Evolutionary conservation across 306 rosid genomes (phyloP).

Genomic region (Cicer yamashitae): DNA sequence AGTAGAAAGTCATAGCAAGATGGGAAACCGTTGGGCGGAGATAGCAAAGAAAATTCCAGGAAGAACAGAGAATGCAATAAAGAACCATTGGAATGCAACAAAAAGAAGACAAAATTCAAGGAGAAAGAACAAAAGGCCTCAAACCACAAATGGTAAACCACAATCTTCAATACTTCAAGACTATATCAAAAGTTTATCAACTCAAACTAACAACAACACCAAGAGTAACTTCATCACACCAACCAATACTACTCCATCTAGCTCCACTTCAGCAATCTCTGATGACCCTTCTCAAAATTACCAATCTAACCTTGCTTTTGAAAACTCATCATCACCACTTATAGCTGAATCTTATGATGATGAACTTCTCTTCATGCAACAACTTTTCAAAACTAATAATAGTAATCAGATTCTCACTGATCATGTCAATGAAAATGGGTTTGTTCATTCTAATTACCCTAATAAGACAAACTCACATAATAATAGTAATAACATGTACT

Average conservation of each 20-base stretch:
- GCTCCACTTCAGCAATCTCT: not conserved
- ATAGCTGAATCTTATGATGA: slow-evolving; percentile 53
- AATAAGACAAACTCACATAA: slow-evolving; percentile 1
- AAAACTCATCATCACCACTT: not conserved
- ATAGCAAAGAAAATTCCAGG: slow-evolving; percentile 79
- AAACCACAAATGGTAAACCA: slow-evolving; percentile 52
- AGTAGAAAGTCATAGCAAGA: slow-evolving; percentile 64
- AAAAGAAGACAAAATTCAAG: slow-evolving; percentile 82
- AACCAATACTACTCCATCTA: not conserved
- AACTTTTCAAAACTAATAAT: slow-evolving; percentile 45
- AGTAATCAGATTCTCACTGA: slow-evolving; percentile 33
- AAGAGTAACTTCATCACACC: not conserved
- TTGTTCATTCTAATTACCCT: slow-evolving; percentile 1
- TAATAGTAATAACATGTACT: not conserved
- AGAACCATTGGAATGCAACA: slow-evolving; percentile 96
- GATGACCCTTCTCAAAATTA: not conserved
- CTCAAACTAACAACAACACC: slow-evolving; percentile 16
- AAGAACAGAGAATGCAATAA: slow-evolving; percentile 86
- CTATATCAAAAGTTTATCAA: slow-evolving; percentile 60
- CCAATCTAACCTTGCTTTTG: slow-evolving; percentile 5
- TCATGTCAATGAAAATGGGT: not conserved
- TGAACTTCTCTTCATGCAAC: slow-evolving; percentile 74
- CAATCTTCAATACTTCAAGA: slow-evolving; percentile 75
- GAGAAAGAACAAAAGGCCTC: slow-evolving; percentile 68
- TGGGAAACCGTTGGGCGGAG: slow-evolving; percentile 91